Percentiles rank a stretch among this genome's conserved stretches.
Conservation (phyloP, 2,329 filamentous ascomycete genomes). For the Aspergillus sp. region DNA sequence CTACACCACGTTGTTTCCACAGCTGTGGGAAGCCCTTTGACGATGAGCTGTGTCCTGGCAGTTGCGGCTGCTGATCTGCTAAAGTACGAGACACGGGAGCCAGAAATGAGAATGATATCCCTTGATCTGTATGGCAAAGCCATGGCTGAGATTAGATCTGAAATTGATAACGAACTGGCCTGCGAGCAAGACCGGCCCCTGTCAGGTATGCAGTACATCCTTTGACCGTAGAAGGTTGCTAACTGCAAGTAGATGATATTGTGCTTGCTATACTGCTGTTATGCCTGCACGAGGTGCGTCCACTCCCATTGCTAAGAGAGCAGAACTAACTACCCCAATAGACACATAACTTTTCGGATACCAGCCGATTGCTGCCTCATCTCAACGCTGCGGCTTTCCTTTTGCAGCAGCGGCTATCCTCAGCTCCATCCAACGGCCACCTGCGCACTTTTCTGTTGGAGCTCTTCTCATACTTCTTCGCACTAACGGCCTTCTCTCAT, state of each 20-base stretch:
- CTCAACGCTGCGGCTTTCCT: neutral
- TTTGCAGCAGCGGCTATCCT: neutral
- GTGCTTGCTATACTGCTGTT: neutral
- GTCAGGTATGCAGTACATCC: neutral
- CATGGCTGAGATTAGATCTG: neutral
- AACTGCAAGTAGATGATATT: neutral
- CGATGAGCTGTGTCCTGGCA: neutral
- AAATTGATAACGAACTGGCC: neutral
- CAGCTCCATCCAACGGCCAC: neutral
- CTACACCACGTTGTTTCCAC: neutral
- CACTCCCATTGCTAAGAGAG: neutral
- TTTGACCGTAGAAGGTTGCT: neutral
- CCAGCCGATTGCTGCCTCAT: neutral
- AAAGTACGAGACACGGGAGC: neutral
- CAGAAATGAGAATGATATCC: neutral
- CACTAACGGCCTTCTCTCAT: neutral
- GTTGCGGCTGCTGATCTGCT: neutral
- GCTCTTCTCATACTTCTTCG: neutral
- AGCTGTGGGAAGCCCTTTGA: neutral
- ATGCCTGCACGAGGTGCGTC: neutral
- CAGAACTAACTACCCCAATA: neutral
- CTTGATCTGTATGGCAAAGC: neutral
- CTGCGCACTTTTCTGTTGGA: neutral
- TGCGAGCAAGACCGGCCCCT: too few relatives aligned
- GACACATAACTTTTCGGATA: neutral